Conservation (phyloP, 2,329 filamentous ascomycete genomes). For the Fusarium sp. region DNA sequence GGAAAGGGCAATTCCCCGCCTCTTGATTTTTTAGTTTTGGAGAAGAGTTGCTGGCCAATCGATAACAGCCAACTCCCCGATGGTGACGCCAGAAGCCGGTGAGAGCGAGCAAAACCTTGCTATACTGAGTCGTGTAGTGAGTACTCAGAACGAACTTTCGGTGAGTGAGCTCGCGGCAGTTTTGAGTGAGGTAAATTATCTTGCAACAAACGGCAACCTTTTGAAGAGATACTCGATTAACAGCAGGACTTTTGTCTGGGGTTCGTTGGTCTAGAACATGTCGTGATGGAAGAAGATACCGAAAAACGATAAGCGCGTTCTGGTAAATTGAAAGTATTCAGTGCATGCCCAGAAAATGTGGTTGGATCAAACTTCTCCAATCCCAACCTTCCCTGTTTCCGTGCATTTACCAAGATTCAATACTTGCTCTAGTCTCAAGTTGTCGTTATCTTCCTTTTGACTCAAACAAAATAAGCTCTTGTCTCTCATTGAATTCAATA, state of each 20-base stretch:
- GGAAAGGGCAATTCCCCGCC: constrained; percentile 30
- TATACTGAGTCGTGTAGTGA: constrained; percentile 18
- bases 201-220: neutral
- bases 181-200: too few species aligned
- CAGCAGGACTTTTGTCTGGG: neutral
- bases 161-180: neutral
- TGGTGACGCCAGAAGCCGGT: constrained; percentile 12
- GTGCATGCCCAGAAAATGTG: constrained; percentile 32
- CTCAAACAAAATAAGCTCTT: neutral
- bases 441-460: neutral
- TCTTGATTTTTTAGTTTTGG: constrained; percentile 19
- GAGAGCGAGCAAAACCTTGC: neutral
- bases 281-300: neutral
- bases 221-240: neutral
- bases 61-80: constrained; percentile 9
- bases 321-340: constrained; percentile 32
- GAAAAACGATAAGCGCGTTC: constrained; percentile 8
- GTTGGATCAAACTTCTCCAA: constrained; percentile 16
- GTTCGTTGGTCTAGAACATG: constrained; percentile 2
- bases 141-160: neutral
- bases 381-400: constrained; percentile 33
- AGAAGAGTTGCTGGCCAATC: constrained; percentile 24
- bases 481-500: too few species aligned
- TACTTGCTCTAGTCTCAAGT: neutral
- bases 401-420: neutral